Percentiles rank a stretch among this genome's conserved stretches.
Evolutionary conservation across 2,329 filamentous ascomycete species (phyloP).

Genomic region (Talaromyces sp.): DNA sequence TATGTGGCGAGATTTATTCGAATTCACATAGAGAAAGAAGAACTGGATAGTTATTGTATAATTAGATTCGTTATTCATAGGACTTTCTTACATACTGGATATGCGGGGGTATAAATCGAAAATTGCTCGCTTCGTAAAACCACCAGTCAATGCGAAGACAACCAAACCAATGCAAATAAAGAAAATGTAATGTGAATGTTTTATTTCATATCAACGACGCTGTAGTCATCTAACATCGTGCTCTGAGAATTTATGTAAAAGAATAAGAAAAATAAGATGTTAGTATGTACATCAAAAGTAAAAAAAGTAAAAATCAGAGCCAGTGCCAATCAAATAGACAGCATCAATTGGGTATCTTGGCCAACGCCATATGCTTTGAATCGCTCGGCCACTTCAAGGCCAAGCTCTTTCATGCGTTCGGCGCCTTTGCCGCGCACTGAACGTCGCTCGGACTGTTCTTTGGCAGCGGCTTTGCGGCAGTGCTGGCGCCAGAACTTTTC

Average conservation of each 20-base stretch:
- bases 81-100: not conserved
- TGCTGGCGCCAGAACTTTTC: slow-evolving; percentile 91
- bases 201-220: slow-evolving; percentile 5
- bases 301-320: slow-evolving; percentile 21
- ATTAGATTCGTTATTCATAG: not conserved
- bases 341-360: slow-evolving; percentile 59
- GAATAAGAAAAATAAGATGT: slow-evolving; percentile 11
- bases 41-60: not conserved
- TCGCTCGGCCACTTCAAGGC: slow-evolving; percentile 82
- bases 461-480: slow-evolving; percentile 75
- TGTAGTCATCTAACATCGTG: slow-evolving; percentile 5
- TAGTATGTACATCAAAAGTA: slow-evolving; percentile 22
- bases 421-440: slow-evolving; percentile 81
- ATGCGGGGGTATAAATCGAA: slow-evolving; percentile 1
- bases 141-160: not conserved
- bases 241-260: slow-evolving; percentile 12
- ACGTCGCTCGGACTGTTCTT: slow-evolving; percentile 58
- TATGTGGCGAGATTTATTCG: not conserved
- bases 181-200: not conserved
- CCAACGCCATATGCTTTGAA: slow-evolving; percentile 61
- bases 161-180: not conserved
- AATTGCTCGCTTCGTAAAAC: not conserved
- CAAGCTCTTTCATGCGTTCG: slow-evolving; percentile 89
- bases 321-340: slow-evolving; percentile 57
- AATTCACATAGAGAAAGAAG: not conserved